A percentile compares a stretch with the other conserved stretches of the same genome.
phyloP scores from a whole-genome alignment of 768 basidiomycete genomes.

The Pulveroboletus frians region DNA sequence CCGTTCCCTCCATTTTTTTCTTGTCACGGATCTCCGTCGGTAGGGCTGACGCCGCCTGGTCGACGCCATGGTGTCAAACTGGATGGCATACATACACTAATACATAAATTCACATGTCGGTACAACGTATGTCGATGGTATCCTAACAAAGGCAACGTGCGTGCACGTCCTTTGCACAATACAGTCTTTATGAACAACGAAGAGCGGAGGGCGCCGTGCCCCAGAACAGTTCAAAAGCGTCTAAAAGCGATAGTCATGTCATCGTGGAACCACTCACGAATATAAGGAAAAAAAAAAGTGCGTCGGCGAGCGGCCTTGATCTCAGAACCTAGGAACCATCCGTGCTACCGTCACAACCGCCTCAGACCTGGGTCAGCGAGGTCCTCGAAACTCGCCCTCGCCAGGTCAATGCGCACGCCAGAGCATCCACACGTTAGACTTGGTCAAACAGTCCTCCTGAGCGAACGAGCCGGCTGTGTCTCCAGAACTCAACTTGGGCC shows the following conservation, averaged over 20 bases:
- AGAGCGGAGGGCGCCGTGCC: background rate
- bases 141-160: background rate
- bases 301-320: background rate
- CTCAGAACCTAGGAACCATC: too few species aligned
- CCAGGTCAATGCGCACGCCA: constrained; percentile 1
- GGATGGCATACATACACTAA: background rate
- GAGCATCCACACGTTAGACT: constrained; percentile 14
- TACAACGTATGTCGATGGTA: background rate
- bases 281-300: background rate
- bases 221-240: background rate
- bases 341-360: background rate
- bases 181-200: background rate
- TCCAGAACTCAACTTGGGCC: constrained; percentile 1
- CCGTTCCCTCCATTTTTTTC: background rate
- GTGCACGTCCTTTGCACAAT: background rate
- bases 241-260: background rate
- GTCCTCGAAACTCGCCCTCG: background rate
- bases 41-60: background rate
- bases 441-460: constrained; percentile 15
- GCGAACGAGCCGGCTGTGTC: background rate
- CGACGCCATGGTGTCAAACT: background rate
- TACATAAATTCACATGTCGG: background rate
- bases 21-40: background rate
- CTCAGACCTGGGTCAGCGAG: background rate
- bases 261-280: background rate